Evolutionary conservation across 169 alveolate species (phyloP), one percentile per base, ranked within the genome.

Genomic region (Eimeria maxima): DNA sequence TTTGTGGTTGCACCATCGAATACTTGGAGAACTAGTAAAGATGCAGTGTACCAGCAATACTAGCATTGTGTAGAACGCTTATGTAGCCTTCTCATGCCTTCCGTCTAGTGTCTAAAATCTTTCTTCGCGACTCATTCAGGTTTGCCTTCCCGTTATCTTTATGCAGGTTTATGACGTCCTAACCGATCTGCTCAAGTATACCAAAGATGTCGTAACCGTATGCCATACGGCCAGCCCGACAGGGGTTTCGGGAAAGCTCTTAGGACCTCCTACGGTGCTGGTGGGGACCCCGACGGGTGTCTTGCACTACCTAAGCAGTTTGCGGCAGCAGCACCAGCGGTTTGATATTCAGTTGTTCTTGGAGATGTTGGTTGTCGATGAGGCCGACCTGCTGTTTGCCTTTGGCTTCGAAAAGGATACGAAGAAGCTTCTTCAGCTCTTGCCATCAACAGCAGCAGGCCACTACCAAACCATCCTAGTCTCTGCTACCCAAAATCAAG

Each of bases 401-500:
- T 96, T 88, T 84, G 97, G 97, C 22, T 96, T 81, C 63, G 96
- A 88, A 38, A 88, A 60, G n/a, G 97, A 94, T 27, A 87, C 95
- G 65, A 57, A n/a, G 91, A 24, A 42, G 47, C 95, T 95, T 27
- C 83, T 83, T 38, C 93, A 81, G 69, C 63, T 33, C 29, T 95
- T 96, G 29, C 97, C 97, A 0, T 38, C 91, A 14, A 76, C 97
- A 16, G 76, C 95, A 29, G 60, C 93, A 24, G 50, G 93, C 20
- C 95, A 89, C 86, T 93, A 88, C 93, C 96, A 96, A 47, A 44
- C 93, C 42, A 88, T 96, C 16, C 95, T 96, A 11, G 71, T 84
- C 29, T 94, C 96, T 38, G 97, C 97, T 24, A 96, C 97, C 4
- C 96, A 94, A 33, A 96, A 93, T 83, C 95, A 93, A 18, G 96